These are phyloP conservation scores for Microsporum audouinii DNA, from an alignment of 2,329 filamentous ascomycete genomes.

Conservation along the genomic window DNA sequence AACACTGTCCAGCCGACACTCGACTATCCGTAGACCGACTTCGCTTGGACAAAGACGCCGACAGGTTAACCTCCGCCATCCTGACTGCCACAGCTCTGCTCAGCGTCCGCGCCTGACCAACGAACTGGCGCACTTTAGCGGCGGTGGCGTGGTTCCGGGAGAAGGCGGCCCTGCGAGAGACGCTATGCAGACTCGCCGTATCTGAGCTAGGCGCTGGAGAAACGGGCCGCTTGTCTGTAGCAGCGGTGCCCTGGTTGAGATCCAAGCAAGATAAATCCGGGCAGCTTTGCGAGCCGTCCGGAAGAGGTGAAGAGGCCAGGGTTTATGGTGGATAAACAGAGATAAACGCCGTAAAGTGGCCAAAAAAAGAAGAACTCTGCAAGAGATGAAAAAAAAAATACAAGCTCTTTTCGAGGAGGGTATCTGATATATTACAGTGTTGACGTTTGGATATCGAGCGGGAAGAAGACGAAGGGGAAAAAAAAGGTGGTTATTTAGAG, in stretches of 20 bases:
- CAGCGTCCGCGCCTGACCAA: conserved; percentile 32
- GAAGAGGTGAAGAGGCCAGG: conserved; percentile 30
- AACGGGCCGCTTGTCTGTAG: not conserved
- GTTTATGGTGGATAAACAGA: conserved; percentile 8
- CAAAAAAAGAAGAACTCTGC: too few species aligned
- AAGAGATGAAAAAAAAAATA: not conserved
- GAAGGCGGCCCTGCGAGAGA: conserved; percentile 19
- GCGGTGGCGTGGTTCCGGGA: conserved; percentile 17
- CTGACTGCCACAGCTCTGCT: conserved; percentile 30
- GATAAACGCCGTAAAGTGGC: not conserved
- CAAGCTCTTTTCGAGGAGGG: not conserved
- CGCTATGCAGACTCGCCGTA: conserved; percentile 18
- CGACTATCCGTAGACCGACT: conserved; percentile 27
- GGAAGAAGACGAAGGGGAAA: not conserved
- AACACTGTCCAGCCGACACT: conserved; percentile 18
- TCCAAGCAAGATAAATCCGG: conserved; percentile 31
- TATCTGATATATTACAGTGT: not conserved
- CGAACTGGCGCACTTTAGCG: conserved; percentile 31
- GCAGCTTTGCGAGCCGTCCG: conserved; percentile 34
- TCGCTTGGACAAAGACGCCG: conserved; percentile 28
- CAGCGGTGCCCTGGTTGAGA: conserved; percentile 19
- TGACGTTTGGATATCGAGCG: not conserved
- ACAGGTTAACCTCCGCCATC: conserved; percentile 32
- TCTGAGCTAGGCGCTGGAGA: conserved; percentile 4
- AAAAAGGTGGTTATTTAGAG: not conserved